Conservation (phyloP, 2,329 filamentous ascomycete genomes). For the Botrytis paeoniae region DNA sequence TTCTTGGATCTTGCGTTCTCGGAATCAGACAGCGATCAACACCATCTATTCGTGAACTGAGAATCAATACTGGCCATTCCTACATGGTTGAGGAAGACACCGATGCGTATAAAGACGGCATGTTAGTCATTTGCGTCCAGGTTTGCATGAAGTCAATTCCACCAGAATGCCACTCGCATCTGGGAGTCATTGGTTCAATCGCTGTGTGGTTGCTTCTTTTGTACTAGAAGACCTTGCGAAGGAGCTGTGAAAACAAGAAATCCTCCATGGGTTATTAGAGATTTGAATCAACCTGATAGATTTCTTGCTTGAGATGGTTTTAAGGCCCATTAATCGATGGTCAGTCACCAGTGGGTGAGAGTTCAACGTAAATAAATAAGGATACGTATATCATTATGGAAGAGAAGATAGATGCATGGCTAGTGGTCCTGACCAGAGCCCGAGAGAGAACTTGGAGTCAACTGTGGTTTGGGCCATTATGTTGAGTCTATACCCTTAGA, state of each 20-base stretch:
- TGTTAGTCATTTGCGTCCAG: constrained; percentile 41
- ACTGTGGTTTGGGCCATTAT: neutral
- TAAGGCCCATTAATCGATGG: no score
- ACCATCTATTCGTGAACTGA: constrained; percentile 50
- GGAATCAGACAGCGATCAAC: constrained; percentile 48
- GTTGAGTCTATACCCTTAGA: neutral
- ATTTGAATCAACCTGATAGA: no score
- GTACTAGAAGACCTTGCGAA: constrained; percentile 30
- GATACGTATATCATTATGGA: neutral
- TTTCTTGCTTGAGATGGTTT: no score
- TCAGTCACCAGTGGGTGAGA: no score
- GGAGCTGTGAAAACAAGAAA: constrained; percentile 27
- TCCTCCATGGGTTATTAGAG: constrained; percentile 36
- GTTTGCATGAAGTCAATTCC: constrained; percentile 46
- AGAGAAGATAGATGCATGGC: neutral
- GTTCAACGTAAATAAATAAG: neutral
- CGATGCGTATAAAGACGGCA: constrained; percentile 48
- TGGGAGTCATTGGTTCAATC: constrained; percentile 36
- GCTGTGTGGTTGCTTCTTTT: constrained; percentile 39
- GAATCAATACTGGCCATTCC: constrained; percentile 46
- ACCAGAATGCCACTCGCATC: constrained; percentile 54
- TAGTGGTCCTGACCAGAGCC: neutral
- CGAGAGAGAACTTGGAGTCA: neutral
- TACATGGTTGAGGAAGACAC: constrained; percentile 51
- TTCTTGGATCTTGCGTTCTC: constrained; percentile 52